These are phyloP conservation scores for Suillus subalutaceus DNA, from an alignment of 768 basidiomycete species.

Conservation along the genomic window DNA sequence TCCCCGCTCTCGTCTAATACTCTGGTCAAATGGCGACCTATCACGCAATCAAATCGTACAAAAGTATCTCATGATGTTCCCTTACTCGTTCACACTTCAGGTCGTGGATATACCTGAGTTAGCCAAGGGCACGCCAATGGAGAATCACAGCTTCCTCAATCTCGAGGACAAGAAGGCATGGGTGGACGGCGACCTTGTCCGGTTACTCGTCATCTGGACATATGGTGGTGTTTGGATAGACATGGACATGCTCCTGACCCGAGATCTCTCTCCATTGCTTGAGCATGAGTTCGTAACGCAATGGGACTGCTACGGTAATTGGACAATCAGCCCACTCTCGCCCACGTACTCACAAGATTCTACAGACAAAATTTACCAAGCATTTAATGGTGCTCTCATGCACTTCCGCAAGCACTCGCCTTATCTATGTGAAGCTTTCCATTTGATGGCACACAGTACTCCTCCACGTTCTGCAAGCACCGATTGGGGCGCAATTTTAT, in stretches of 20 bases:
- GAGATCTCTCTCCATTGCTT: constrained; percentile 81
- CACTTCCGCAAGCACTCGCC: constrained; percentile 89
- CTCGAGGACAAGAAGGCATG: constrained; percentile 81
- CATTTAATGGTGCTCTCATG: constrained; percentile 94
- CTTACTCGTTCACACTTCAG: constrained; percentile 69
- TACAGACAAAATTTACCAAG: constrained; percentile 70
- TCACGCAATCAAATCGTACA: constrained; percentile 56
- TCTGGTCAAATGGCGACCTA: constrained; percentile 93
- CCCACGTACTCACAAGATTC: constrained; percentile 6
- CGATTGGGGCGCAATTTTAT: constrained; percentile 93
- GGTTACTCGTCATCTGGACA: constrained; percentile 85
- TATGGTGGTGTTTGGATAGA: constrained; percentile 96
- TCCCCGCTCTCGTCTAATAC: constrained; percentile 62
- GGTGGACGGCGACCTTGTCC: constrained; percentile 93
- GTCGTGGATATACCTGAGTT: constrained; percentile 68
- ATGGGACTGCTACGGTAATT: constrained; percentile 95
- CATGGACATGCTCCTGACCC: constrained; percentile 92
- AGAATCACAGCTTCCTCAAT: constrained; percentile 60
- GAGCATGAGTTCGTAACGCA: constrained; percentile 98
- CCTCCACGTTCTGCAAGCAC: constrained; percentile 80
- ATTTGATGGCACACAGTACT: constrained; percentile 78
- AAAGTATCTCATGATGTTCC: constrained; percentile 62
- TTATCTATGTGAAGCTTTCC: constrained; percentile 96
- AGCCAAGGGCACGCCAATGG: constrained; percentile 77
- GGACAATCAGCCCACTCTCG: background rate